These are phyloP conservation scores for Penicillium roqueforti DNA, from an alignment of 495 filamentous ascomycete genomes.

Conservation along the genomic window DNA sequence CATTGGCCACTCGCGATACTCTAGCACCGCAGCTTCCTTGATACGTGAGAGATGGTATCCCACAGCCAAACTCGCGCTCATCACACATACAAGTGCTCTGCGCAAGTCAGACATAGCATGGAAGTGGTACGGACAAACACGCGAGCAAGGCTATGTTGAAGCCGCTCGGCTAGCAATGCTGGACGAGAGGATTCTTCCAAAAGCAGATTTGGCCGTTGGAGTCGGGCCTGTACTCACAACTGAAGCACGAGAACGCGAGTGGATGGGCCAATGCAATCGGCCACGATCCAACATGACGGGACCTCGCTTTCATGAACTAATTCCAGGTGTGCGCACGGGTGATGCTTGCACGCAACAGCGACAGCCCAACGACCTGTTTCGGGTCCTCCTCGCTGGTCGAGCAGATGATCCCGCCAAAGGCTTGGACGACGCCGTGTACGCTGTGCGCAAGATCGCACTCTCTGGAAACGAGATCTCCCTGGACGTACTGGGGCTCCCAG, in stretches of 20 bases:
- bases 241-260: neutral
- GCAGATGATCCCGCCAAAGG: constrained; percentile 1
- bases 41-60: constrained; percentile 3
- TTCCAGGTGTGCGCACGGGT: neutral
- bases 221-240: neutral
- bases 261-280: neutral
- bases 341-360: neutral
- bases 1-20: neutral
- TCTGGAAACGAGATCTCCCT: neutral
- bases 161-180: neutral
- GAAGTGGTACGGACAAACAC: neutral
- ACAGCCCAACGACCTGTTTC: neutral
- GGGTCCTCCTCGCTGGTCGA: neutral
- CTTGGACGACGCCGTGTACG: neutral
- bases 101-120: neutral
- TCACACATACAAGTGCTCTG: neutral
- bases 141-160: neutral
- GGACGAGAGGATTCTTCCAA: neutral
- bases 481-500: neutral
- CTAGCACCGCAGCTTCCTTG: neutral
- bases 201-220: neutral
- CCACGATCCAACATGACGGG: neutral
- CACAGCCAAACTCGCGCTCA: neutral
- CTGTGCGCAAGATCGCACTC: neutral
- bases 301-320: neutral